A percentile compares a stretch with the other conserved stretches of the same genome.
Conservation (phyloP, 2,329 filamentous ascomycete genomes). For the Achaetomium macrosporum region DNA sequence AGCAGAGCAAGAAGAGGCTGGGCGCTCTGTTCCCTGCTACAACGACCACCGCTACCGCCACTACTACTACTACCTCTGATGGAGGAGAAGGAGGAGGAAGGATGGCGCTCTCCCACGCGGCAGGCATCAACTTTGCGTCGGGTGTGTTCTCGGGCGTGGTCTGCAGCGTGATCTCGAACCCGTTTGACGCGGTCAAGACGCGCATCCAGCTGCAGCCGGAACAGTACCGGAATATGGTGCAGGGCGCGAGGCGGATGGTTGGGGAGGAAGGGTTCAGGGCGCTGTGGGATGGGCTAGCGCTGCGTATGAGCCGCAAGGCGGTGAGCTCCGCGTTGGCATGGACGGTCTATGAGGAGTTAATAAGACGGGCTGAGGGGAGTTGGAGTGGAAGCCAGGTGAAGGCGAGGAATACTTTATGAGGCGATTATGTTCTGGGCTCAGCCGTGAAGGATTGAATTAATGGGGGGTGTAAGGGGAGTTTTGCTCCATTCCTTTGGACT, state of each 20-base stretch:
- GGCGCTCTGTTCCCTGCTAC: constrained; percentile 27
- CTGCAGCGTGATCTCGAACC: constrained; percentile 87
- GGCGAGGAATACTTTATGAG: constrained; percentile 1
- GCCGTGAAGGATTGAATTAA: neutral
- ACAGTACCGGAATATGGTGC: constrained; percentile 75
- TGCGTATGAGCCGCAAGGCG: constrained; percentile 87
- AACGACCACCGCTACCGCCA: neutral
- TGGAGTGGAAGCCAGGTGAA: constrained; percentile 20
- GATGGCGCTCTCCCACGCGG: constrained; percentile 42
- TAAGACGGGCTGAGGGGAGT: constrained; percentile 56
- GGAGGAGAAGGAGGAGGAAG: neutral
- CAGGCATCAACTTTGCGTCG: constrained; percentile 77
- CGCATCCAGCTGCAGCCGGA: constrained; percentile 83
- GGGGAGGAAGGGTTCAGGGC: constrained; percentile 72
- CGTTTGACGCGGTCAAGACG: constrained; percentile 95
- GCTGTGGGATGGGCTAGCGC: constrained; percentile 76
- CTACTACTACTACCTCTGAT: too few relatives aligned
- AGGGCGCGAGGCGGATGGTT: constrained; percentile 72
- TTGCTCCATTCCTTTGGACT: too few relatives aligned
- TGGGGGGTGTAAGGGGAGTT: neutral
- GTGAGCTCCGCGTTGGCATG: constrained; percentile 92
- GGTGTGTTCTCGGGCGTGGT: constrained; percentile 74
- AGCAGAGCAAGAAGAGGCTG: constrained; percentile 67
- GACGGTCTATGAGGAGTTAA: constrained; percentile 93
- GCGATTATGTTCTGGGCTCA: neutral